Percentiles rank a stretch among this genome's conserved stretches.
Evolutionary conservation across 2,329 filamentous ascomycete species (phyloP).

Genomic region (Acarospora socialis): DNA sequence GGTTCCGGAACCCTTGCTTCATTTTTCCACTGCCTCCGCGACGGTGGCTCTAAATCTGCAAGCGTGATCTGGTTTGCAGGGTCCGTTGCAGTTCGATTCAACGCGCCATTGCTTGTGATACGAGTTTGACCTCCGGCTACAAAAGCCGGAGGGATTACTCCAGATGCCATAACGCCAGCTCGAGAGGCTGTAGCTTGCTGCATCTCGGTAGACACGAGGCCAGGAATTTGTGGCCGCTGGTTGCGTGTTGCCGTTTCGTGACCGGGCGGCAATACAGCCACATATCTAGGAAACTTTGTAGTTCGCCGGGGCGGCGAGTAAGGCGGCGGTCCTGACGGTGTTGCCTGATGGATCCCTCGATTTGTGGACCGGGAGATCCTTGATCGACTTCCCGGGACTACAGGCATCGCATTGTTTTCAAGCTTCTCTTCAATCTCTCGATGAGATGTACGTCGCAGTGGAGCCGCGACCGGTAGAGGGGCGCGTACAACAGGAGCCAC

Average conservation of each 20-base stretch:
- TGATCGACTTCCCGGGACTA: not conserved
- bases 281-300: slow-evolving; percentile 28
- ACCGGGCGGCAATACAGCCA: slow-evolving; percentile 43
- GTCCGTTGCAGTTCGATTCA: slow-evolving; percentile 18
- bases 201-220: slow-evolving; percentile 48
- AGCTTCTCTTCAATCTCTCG: not conserved
- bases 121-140: not conserved
- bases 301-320: not conserved
- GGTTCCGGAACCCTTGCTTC: slow-evolving; percentile 40
- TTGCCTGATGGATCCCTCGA: not conserved
- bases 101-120: slow-evolving; percentile 1
- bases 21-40: slow-evolving; percentile 21
- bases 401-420: not conserved
- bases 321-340: not conserved
- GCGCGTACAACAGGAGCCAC: slow-evolving; percentile 18
- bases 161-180: slow-evolving; percentile 45
- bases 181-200: slow-evolving; percentile 48
- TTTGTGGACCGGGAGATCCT: not conserved
- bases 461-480: slow-evolving; percentile 10
- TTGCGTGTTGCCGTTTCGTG: too few species aligned
- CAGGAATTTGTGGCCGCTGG: slow-evolving; percentile 43
- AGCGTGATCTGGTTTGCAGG: slow-evolving; percentile 16
- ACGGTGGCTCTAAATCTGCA: slow-evolving; percentile 16
- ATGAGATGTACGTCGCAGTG: slow-evolving; percentile 6
- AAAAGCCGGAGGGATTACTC: slow-evolving; percentile 37